phyloP scores from a whole-genome alignment of 495 filamentous ascomycete species.

The Hypoxylon perforatum region DNA sequence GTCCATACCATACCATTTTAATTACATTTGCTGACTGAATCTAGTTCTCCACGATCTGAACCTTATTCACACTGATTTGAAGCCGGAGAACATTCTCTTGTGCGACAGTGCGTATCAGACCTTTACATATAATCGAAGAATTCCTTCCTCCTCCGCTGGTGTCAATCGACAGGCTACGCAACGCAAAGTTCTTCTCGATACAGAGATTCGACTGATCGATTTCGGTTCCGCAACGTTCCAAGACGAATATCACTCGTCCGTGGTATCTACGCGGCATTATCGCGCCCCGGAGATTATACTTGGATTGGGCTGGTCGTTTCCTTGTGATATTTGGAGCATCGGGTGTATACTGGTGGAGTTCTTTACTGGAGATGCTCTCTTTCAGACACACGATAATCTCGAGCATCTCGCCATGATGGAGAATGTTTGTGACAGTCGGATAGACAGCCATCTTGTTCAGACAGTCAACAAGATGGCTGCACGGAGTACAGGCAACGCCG shows the following conservation, averaged over 20 bases:
- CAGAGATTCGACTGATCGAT: constrained; percentile 96
- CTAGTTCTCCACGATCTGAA: constrained; percentile 96
- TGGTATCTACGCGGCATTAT: constrained; percentile 96
- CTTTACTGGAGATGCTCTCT: constrained; percentile 96
- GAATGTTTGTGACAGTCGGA: constrained; percentile 76
- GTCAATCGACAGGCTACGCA: constrained; percentile 82
- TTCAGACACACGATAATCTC: constrained; percentile 97
- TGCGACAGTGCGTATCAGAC: constrained; percentile 92
- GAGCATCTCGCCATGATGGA: constrained; percentile 99
- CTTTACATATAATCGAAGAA: constrained; percentile 94
- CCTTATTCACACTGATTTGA: constrained; percentile 97
- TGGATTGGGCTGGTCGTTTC: constrained; percentile 96
- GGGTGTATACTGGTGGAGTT: constrained; percentile 99
- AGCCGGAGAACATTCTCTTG: constrained; percentile 97
- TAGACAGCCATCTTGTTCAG: constrained; percentile 80
- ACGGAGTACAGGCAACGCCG: constrained; percentile 75
- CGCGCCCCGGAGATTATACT: constrained; percentile 97
- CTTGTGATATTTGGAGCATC: constrained; percentile 99
- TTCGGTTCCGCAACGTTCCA: constrained; percentile 98
- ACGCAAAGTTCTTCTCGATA: constrained; percentile 88
- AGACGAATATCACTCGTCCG: constrained; percentile 97
- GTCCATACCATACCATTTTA: not conserved
- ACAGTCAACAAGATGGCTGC: constrained; percentile 74
- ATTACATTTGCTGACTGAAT: constrained; percentile 39
- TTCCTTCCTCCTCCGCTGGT: constrained; percentile 88